phyloP scores from a whole-genome alignment of 2,329 filamentous ascomycete species.

The Didymella segeticola region DNA sequence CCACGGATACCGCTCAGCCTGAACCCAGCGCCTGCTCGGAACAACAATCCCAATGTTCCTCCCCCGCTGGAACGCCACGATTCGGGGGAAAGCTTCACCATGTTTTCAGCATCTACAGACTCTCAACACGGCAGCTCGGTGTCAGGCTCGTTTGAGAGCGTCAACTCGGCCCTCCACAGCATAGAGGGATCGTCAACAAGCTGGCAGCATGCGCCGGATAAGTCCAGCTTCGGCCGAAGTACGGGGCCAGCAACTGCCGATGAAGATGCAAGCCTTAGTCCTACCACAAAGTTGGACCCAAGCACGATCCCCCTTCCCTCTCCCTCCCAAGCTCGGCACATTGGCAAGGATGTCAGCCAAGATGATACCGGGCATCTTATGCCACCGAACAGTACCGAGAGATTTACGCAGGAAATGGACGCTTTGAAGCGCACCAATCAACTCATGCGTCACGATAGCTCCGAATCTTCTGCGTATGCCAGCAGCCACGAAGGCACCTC shows the following conservation, averaged over 20 bases:
- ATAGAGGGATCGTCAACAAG: slow-evolving; percentile 38
- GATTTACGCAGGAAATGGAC: slow-evolving; percentile 47
- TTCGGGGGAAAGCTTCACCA: slow-evolving; percentile 67
- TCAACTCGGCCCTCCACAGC: slow-evolving; percentile 30
- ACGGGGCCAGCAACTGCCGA: slow-evolving; percentile 8
- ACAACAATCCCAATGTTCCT: slow-evolving; percentile 43
- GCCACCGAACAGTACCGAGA: slow-evolving; percentile 37
- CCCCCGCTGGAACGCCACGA: slow-evolving; percentile 58
- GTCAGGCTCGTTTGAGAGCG: slow-evolving; percentile 57
- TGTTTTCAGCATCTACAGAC: slow-evolving; percentile 68
- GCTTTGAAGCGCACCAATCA: slow-evolving; percentile 50
- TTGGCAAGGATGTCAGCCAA: slow-evolving; percentile 22
- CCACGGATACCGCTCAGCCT: slow-evolving; percentile 59
- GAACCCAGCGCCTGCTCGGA: slow-evolving; percentile 51
- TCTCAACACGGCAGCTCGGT: slow-evolving; percentile 62
- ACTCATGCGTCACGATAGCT: slow-evolving; percentile 49
- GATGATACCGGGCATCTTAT: slow-evolving; percentile 21
- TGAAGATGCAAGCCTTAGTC: slow-evolving; percentile 22
- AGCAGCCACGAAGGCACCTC: slow-evolving; percentile 42
- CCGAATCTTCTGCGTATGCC: slow-evolving; percentile 47
- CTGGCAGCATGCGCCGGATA: slow-evolving; percentile 33
- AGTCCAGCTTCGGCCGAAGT: slow-evolving; percentile 45
- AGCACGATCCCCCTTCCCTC: slow-evolving; percentile 33
- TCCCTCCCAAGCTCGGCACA: slow-evolving; percentile 9
- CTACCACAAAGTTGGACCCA: slow-evolving; percentile 36